Evolutionary conservation across 2,329 filamentous ascomycete genomes (phyloP).

Genomic region (Cercospora sojina): DNA sequence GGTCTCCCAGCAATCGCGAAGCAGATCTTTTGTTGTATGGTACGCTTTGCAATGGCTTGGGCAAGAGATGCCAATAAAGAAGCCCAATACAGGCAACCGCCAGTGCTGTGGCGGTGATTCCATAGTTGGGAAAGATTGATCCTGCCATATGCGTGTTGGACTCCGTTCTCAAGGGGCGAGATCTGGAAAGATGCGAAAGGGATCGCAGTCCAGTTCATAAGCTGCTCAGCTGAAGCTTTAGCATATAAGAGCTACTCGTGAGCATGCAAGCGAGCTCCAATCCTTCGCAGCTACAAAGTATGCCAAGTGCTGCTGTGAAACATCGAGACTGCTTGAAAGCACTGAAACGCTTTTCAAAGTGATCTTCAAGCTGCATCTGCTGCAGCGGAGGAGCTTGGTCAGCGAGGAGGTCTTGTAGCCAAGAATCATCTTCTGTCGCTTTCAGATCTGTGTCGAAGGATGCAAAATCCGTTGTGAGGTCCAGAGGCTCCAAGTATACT

Average conservation of each 20-base stretch:
- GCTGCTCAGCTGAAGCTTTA: neutral
- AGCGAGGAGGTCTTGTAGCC: neutral
- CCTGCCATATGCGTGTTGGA: neutral
- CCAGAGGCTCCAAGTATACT: neutral
- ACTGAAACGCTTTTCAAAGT: neutral
- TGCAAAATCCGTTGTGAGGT: neutral
- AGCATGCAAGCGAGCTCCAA: neutral
- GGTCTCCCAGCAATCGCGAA: constrained; percentile 44
- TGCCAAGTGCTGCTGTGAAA: neutral
- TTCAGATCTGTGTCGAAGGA: neutral
- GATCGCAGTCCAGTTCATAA: neutral
- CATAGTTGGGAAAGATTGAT: neutral
- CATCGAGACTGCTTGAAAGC: neutral
- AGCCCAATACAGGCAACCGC: neutral
- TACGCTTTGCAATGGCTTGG: constrained; percentile 49
- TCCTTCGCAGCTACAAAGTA: neutral
- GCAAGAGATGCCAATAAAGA: constrained; percentile 23
- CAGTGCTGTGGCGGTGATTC: neutral
- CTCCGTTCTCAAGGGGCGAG: neutral
- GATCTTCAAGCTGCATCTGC: neutral
- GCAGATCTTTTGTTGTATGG: constrained; percentile 46
- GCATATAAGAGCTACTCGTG: neutral
- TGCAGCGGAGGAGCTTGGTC: neutral
- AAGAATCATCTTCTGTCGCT: neutral
- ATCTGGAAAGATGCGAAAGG: neutral